Evolutionary conservation across 306 rosid species (phyloP).

Genomic region (Fagus sylvatica): DNA sequence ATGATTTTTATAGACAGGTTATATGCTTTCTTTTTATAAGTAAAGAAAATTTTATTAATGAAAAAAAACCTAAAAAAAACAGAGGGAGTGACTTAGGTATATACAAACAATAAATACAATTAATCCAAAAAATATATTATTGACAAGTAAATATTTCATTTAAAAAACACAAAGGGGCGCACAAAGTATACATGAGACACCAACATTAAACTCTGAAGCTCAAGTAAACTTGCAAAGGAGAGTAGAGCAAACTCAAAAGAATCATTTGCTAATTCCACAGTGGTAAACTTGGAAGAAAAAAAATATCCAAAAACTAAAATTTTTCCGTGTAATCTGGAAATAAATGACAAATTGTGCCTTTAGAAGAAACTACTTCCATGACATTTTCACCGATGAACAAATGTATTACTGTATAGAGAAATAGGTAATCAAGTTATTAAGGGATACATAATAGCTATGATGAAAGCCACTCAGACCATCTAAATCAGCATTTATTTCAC

Average conservation of each 20-base stretch:
- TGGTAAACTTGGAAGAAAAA: neutral
- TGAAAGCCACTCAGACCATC: neutral
- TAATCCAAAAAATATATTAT: too few species aligned
- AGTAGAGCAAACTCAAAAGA: neutral
- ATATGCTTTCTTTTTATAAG: neutral
- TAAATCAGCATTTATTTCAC: conserved; percentile 1
- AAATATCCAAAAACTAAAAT: neutral
- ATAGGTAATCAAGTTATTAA: neutral
- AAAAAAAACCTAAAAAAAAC: neutral
- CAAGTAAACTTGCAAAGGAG: too few species aligned
- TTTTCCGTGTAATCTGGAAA: neutral
- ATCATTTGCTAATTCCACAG: neutral
- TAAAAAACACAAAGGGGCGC: too few species aligned
- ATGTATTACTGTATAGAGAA: neutral
- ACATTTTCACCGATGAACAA: neutral
- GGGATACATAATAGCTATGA: neutral
- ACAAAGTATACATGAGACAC: too few species aligned
- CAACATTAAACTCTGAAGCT: too few species aligned
- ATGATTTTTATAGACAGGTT: neutral
- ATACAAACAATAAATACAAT: too few species aligned
- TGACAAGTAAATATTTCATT: too few species aligned
- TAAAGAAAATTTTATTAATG: neutral
- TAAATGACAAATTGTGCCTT: neutral
- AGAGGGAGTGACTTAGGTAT: too few species aligned
- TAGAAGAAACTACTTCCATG: neutral